Evolutionary conservation across 345 rosid species (phyloP), one percentile per base, ranked within the genome.

Genomic region (Eucalyptus sideroxylon): DNA sequence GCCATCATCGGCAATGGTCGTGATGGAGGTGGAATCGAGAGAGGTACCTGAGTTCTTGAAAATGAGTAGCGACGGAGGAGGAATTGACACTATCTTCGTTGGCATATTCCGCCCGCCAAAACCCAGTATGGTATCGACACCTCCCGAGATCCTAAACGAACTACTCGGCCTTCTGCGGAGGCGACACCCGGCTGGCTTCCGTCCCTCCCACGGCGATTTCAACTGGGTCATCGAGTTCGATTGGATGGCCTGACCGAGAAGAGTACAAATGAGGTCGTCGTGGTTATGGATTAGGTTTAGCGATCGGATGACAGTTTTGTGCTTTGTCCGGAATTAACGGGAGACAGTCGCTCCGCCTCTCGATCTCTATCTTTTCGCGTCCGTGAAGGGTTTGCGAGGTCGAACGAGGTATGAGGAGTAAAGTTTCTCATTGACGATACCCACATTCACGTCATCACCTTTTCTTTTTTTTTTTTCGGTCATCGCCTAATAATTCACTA

Each of bases 51-150:
- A 67, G 77, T 67, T 31, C 80, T 8, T 67, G 42, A 16, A 31
- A 67, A 31, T 16, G 80, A 69, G 7, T 17, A 34, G 81, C 3
- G 13, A 69, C 5, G 44, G 81, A 67, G 42, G 12, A 34, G 42
- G 24, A 69, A 17, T 16, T 4, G 1, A 1, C 1, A 17, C 56
- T 17, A 0, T 0, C 56, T 6, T 6, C 0, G 8, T 0, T 51
- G 2, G 56, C 7, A 31, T 9, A 3, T 9, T 3, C 7, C 0
- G 24, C 13, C 81, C 1, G 24, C 42, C 42, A 17, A 69, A 69
- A 69, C 13, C 24, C 34, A 17, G 81, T 5, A 34, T 2, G 9
- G 4, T 10, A 16, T 34, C 14, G 81, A 34, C 14, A 69, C 44
- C 24, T 69, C 24, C 24, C 4, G 0, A 69, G 1, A 0, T 69